phyloP scores from a whole-genome alignment of 768 basidiomycete species.

The Leccinum rimulosum region DNA sequence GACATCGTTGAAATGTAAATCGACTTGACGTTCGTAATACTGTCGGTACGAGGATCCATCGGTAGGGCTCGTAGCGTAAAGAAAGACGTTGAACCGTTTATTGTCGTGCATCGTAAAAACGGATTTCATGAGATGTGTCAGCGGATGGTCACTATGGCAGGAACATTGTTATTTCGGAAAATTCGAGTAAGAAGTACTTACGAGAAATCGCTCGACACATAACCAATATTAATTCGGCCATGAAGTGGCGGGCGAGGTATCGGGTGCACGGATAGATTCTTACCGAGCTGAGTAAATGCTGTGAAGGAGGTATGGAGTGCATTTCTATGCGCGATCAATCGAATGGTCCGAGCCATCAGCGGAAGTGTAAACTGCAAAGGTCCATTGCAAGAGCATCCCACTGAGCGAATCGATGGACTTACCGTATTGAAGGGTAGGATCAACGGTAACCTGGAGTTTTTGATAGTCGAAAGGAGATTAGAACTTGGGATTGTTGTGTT shows the following conservation, averaged over 20 bases:
- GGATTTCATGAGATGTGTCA: slow-evolving; percentile 52
- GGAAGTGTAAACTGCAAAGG: slow-evolving; percentile 45
- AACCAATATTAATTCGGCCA: slow-evolving; percentile 45
- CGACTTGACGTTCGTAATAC: slow-evolving; percentile 40
- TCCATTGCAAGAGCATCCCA: not conserved
- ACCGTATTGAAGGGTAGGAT: slow-evolving; percentile 52
- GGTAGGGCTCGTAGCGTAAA: slow-evolving; percentile 49
- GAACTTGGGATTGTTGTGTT: slow-evolving; percentile 17
- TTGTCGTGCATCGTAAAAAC: slow-evolving; percentile 45
- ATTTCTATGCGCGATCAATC: slow-evolving; percentile 47
- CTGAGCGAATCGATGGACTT: slow-evolving; percentile 8
- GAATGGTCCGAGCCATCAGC: slow-evolving; percentile 38
- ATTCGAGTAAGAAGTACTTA: slow-evolving; percentile 18
- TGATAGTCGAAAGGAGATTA: slow-evolving; percentile 22
- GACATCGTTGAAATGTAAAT: slow-evolving; percentile 41
- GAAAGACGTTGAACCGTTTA: slow-evolving; percentile 39
- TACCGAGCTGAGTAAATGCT: slow-evolving; percentile 35
- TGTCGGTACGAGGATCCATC: slow-evolving; percentile 44
- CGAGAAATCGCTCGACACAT: slow-evolving; percentile 49
- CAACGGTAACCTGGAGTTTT: slow-evolving; percentile 35
- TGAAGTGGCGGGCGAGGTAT: slow-evolving; percentile 40
- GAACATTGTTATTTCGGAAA: not conserved
- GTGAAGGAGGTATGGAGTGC: slow-evolving; percentile 44
- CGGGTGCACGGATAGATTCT: slow-evolving; percentile 34
- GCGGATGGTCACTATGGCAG: slow-evolving; percentile 43